Base-by-base conservation (phyloP, 805 yeast species). In the Priceomyces castillae region DNA sequence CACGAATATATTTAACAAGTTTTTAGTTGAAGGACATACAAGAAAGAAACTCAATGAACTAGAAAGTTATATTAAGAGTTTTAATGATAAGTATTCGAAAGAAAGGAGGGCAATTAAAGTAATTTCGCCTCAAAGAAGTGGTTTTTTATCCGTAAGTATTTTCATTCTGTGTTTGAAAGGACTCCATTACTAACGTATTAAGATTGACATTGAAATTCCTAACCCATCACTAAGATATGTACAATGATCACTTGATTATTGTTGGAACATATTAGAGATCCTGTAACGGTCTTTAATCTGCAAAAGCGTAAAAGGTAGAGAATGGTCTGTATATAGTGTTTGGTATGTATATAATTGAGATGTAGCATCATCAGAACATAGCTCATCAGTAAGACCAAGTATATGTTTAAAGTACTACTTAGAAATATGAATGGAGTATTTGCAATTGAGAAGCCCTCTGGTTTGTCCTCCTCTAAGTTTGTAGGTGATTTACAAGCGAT, bases 401-500 rank as follows among this genome's bases (percentile, higher is more conserved):
- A 12, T 19, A 49, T 50, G 52, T 43, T 43, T 49, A 7, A 41
- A 43, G 45, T 28, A 26, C 26, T 35, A 14, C 41, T 44, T 11
- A 47, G 37, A 26, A 50, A 44, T 25, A 87, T 92, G 96, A 88
- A 90, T 56, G 98, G 99, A 35, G 77, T 94, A 1, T 88, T 92
- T 71, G 98, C 98, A 7, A 78, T 92, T 34, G 84, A 84, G 50
- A 92, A 92, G 61, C 98, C 98, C 0, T 67, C 82, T 12, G 97
- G 97, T 0, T 76, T 86, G 10, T 73, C 95, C 1, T 90, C 97
- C 0, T 78, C 90, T 15, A 78, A 83, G 43, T 81, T 88, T 44
- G 73, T 94, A 42, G 76, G 78, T 36, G 78, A 78, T 39, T 50
- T 92, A 28, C 92, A 90, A 56, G 62, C 69, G 14, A 58, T 80